Evolutionary conservation across 371 early-diverging fungal species (phyloP).

Genomic region (Ecytonucleospora hepatopenaei): DNA sequence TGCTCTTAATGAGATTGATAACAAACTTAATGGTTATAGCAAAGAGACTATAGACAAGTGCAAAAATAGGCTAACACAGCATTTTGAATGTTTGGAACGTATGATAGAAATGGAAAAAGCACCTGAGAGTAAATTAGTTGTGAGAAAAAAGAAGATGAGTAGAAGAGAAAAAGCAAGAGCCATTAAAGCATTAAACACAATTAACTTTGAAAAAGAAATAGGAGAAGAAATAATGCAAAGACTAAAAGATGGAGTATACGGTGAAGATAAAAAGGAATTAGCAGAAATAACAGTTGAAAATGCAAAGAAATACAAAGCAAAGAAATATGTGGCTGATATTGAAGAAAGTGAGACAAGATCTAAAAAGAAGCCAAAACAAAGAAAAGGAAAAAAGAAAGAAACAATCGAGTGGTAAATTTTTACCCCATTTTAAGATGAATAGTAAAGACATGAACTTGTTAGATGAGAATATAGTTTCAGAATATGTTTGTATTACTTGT

Average conservation of each 20-base stretch:
- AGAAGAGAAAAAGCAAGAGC: constrained; percentile 76
- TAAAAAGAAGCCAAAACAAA: constrained; percentile 2
- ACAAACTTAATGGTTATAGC: constrained; percentile 79
- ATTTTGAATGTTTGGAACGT: constrained; percentile 82
- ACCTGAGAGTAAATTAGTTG: constrained; percentile 58
- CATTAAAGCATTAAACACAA: constrained; percentile 76
- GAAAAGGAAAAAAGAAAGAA: constrained; percentile 16
- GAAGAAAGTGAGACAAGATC: constrained; percentile 40
- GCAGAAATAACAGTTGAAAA: constrained; percentile 23
- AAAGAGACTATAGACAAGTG: constrained; percentile 78
- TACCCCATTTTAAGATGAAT: background rate
- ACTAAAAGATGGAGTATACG: constrained; percentile 70
- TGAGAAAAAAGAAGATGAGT: constrained; percentile 79
- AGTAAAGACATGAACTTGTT: background rate
- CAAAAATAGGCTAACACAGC: constrained; percentile 88
- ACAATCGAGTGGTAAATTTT: constrained; percentile 3
- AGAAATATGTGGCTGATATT: constrained; percentile 47
- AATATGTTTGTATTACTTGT: constrained; percentile 14
- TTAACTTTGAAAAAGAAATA: constrained; percentile 79
- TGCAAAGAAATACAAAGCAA: constrained; percentile 54
- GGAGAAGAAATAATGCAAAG: constrained; percentile 88
- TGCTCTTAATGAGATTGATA: constrained; percentile 80
- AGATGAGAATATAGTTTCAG: background rate
- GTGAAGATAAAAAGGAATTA: constrained; percentile 69
- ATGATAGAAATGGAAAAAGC: constrained; percentile 76